These are phyloP conservation scores for Papilionanthe hybrid DNA, from an alignment of 116 monocot species.

Conservation along the genomic window DNA sequence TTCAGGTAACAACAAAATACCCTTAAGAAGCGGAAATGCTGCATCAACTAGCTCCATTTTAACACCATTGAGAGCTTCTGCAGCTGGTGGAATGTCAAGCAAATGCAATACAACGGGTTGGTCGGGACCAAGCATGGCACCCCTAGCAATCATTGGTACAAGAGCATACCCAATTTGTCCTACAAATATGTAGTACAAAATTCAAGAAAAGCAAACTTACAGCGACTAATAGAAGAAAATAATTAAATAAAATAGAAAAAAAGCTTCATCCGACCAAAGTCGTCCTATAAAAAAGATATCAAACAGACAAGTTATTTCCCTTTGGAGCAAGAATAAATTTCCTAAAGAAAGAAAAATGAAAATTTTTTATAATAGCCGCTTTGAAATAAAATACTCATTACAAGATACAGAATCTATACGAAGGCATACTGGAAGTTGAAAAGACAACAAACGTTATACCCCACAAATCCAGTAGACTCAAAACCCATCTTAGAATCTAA, in stretches of 20 bases:
- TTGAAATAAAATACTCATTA: no score
- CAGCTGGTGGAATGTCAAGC: constrained; percentile 60
- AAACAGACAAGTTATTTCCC: no score
- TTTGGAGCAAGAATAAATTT: no score
- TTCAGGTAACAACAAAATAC: constrained; percentile 10
- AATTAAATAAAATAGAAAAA: neutral
- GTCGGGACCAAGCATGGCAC: constrained; percentile 46
- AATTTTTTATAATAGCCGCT: no score
- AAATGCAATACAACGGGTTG: constrained; percentile 56
- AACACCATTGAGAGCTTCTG: constrained; percentile 48
- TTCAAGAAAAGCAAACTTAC: neutral
- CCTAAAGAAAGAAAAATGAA: no score
- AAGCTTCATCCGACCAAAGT: no score
- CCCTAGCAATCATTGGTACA: constrained; percentile 52
- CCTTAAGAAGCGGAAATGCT: constrained; percentile 66
- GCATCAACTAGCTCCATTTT: constrained; percentile 60
- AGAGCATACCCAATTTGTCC: constrained; percentile 70
- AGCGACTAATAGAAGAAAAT: neutral
- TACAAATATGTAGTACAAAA: constrained; percentile 3
- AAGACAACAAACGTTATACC: no score
- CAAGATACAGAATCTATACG: no score
- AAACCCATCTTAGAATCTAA: no score
- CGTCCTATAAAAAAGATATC: no score
- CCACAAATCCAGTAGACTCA: no score
- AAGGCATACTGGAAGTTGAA: no score